Percentiles rank a stretch among this genome's conserved stretches.
Evolutionary conservation across 2,329 filamentous ascomycete genomes (phyloP).

Genomic region (Colletotrichum destructivum): DNA sequence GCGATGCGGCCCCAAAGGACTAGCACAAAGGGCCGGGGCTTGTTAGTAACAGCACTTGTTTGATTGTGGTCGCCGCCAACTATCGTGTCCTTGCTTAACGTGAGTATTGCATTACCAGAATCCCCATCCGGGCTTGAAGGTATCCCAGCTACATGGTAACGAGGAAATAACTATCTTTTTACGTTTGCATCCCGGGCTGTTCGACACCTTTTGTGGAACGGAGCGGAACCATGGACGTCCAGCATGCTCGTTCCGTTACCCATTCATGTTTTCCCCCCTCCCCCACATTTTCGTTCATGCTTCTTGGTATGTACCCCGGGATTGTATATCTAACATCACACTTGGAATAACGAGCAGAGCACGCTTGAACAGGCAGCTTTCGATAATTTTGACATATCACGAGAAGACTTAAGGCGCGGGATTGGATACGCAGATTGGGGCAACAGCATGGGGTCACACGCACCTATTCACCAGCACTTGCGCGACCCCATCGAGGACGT

Average conservation of each 20-base stretch:
- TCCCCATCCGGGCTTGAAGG: not conserved
- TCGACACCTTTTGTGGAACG: not conserved
- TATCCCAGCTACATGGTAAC: not conserved
- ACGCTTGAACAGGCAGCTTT: not conserved
- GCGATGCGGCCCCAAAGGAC: not conserved
- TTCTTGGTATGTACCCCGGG: not conserved
- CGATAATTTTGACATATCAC: not conserved
- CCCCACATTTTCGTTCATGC: not conserved
- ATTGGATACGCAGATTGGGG: not conserved
- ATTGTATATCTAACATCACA: not conserved
- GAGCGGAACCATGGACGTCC: not conserved
- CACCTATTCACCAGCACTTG: not conserved
- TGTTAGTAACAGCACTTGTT: not conserved
- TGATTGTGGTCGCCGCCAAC: too few species aligned
- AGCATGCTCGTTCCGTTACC: not conserved
- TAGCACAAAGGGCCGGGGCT: not conserved
- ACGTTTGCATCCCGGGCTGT: not conserved
- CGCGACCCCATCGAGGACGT: slow-evolving; percentile 52
- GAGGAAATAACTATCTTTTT: too few species aligned
- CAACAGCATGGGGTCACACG: not conserved
- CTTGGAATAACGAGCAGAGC: not conserved
- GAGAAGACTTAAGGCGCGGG: too few species aligned
- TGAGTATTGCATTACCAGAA: not conserved
- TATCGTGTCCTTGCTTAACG: not conserved
- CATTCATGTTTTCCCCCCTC: not conserved